Base-by-base conservation (phyloP, 2,329 filamentous ascomycete genomes). In the Emmonsiellopsis sp. region DNA sequence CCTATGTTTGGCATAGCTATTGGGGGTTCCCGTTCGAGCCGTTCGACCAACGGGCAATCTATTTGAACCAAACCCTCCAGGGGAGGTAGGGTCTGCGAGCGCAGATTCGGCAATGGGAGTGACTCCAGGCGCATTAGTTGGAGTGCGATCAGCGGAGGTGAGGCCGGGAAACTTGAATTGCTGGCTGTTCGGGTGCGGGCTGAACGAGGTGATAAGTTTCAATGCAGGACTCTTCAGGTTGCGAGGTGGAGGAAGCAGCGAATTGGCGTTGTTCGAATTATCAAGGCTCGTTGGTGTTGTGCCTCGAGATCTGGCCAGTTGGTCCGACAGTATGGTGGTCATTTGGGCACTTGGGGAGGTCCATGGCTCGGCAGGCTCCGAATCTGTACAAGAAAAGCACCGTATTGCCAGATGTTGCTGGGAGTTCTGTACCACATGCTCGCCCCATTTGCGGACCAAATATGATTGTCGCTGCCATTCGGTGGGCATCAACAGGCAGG, bases 401-500 rank as follows among this genome's bases (percentile, higher is more conserved):
- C 91, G 80, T 48, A 96, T 93, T 14, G 93, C 93, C 45, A 98
- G 76, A 62, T 95, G 88, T 59, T 93, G 87, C 62, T 95, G 87
- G 13, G 87, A 86, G 61, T 93, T 85, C 57, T 87, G 85, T 10
- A 96, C 85, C 39, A 92, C 88, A 74, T 87, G 85, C 63, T 96
- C 92, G 54, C 93, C 93, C 93, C 93, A 98, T 74, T 93, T 92
- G 61, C 88, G 84, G 57, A 96, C 83, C 47, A 98, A 82, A 62
- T 87, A 86, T 10, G 87, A 85, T 68, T 95, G 90, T 34, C 92
- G 82, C 63, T 93, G 87, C 93, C 93, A 98, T 56, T 96, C 91
- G 0, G 79, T 74, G 0, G 92, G 90, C 62, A 86, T 89, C 31
- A 86, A 80, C 10, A 96, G 76, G 62, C 89, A 94, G 0, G 90